phyloP scores from a whole-genome alignment of 2,329 filamentous ascomycete species.

The Fusarium fujikuroi region DNA sequence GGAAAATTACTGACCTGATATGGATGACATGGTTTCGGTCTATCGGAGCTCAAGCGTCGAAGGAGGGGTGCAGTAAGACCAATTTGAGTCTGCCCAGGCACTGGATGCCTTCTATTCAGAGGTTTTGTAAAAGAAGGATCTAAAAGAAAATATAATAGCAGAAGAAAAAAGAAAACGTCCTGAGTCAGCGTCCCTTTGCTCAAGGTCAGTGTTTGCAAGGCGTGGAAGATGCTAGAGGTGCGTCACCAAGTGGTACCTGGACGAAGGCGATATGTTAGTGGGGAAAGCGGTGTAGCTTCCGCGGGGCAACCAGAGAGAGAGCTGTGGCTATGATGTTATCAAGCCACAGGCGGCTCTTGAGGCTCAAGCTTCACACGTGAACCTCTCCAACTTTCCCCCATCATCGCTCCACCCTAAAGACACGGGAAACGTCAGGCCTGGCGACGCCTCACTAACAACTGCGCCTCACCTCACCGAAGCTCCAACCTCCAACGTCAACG shows the following conservation, averaged over 20 bases:
- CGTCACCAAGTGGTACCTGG: conserved; percentile 51
- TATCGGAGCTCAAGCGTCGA: conserved; percentile 22
- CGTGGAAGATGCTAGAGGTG: conserved; percentile 38
- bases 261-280: conserved; percentile 36
- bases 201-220: conserved; percentile 5
- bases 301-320: conserved; percentile 13
- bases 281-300: conserved; percentile 44
- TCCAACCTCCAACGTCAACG: conserved; percentile 45
- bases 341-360: conserved; percentile 23
- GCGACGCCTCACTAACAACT: conserved; percentile 38
- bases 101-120: neutral
- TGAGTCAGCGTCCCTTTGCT: neutral
- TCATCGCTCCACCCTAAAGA: conserved; percentile 46
- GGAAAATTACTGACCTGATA: conserved; percentile 59
- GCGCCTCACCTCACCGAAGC: conserved; percentile 37
- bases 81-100: neutral
- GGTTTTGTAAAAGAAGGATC: neutral
- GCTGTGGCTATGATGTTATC: conserved; percentile 15
- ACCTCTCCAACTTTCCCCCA: conserved; percentile 12
- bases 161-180: neutral
- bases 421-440: conserved; percentile 46
- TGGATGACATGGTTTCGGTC: conserved; percentile 61
- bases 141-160: neutral
- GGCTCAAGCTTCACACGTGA: conserved; percentile 35
- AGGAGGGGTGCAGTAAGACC: neutral